Evolutionary conservation across 1,284 basidiomycete species (phyloP).

Genomic region (Coniferiporia weirii): DNA sequence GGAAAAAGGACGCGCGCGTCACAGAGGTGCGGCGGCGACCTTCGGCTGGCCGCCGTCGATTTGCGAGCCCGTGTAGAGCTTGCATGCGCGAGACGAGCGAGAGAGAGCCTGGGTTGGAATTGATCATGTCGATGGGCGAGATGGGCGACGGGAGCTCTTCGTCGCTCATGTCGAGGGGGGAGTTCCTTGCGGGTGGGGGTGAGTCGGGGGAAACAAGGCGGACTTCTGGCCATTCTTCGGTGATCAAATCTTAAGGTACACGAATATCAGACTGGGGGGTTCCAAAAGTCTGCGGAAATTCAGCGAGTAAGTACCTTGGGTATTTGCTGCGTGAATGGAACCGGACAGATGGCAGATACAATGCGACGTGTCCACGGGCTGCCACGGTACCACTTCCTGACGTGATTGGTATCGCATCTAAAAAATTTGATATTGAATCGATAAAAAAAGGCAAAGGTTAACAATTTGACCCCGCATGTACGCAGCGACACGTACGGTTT

Average conservation of each 20-base stretch:
- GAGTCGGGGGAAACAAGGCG: constrained; percentile 1
- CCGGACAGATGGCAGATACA: constrained; percentile 19
- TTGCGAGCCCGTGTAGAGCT: constrained; percentile 16
- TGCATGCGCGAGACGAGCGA: constrained; percentile 20
- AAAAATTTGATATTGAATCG: neutral
- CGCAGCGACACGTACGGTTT: constrained; percentile 11
- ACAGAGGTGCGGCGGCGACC: constrained; percentile 6
- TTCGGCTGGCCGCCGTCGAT: constrained; percentile 13
- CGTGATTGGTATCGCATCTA: constrained; percentile 16
- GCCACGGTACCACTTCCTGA: constrained; percentile 18
- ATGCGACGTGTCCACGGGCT: constrained; percentile 11
- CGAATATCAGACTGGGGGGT: neutral
- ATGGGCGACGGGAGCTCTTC: constrained; percentile 11
- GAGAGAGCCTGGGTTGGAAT: constrained; percentile 12
- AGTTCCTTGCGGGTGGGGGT: neutral
- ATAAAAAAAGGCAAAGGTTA: neutral
- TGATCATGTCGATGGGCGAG: constrained; percentile 15
- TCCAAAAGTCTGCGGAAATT: neutral
- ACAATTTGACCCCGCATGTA: neutral
- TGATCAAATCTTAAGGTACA: neutral
- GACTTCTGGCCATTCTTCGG: constrained; percentile 15
- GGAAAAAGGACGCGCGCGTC: constrained; percentile 11
- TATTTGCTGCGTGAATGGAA: neutral
- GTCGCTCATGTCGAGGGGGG: constrained; percentile 5
- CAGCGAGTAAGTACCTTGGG: neutral